These are phyloP conservation scores for Leishmania mexicana DNA, from an alignment of 208 protist species.

Conservation along the genomic window DNA sequence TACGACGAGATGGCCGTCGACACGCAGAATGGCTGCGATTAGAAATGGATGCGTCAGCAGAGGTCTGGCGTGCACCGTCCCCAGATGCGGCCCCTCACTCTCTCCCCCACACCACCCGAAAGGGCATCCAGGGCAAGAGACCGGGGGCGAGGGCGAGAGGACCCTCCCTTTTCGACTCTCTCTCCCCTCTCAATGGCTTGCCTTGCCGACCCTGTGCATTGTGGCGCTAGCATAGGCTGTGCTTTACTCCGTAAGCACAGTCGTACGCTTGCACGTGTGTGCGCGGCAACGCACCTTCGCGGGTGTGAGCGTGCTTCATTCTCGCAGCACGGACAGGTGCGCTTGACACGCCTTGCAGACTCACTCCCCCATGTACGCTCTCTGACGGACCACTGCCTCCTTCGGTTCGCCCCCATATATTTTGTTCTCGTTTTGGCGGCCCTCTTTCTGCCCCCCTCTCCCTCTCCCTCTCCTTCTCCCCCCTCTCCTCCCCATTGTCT, in stretches of 20 bases:
- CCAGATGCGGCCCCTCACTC: not conserved
- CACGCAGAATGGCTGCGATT: not conserved
- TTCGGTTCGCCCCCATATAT: not conserved
- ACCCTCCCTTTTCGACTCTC: not conserved
- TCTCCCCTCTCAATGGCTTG: too few relatives aligned
- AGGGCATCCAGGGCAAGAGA: not conserved
- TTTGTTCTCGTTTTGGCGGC: too few relatives aligned
- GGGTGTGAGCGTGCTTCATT: not conserved
- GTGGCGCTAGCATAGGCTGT: not conserved
- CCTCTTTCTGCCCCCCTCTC: too few relatives aligned
- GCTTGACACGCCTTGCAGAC: not conserved
- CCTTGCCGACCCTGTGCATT: not conserved
- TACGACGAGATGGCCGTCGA: not conserved
- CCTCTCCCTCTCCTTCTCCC: not conserved
- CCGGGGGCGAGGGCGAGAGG: not conserved
- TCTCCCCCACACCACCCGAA: not conserved
- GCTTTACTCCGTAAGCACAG: not conserved
- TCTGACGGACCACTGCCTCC: not conserved
- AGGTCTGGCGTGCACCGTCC: not conserved
- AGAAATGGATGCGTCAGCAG: not conserved
- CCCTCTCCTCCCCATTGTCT: not conserved
- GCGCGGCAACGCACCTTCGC: not conserved
- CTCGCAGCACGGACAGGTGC: not conserved
- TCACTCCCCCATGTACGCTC: not conserved
- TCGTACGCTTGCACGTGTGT: not conserved